Conservation (phyloP, 2,329 filamentous ascomycete species). For the Scleromitrula shiraiana region DNA sequence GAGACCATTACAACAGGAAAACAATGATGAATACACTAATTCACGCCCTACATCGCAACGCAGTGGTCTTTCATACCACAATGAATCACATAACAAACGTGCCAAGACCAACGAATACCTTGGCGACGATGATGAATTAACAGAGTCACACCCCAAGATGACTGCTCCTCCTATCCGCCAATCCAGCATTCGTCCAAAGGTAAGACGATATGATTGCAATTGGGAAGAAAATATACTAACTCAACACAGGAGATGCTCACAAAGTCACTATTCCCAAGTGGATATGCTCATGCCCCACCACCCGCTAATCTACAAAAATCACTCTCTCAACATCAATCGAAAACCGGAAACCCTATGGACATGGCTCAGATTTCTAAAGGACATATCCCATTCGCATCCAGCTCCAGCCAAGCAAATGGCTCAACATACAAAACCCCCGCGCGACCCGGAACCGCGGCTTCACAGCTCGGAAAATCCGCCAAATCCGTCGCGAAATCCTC, state of each 20-base stretch:
- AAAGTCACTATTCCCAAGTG: conserved; percentile 53
- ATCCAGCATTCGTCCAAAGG: conserved; percentile 51
- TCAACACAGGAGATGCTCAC: conserved; percentile 45
- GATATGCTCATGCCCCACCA: conserved; percentile 52
- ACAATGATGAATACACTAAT: conserved; percentile 45
- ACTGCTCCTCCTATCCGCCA: conserved; percentile 82
- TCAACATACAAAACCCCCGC: conserved; percentile 62
- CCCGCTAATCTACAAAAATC: conserved; percentile 39
- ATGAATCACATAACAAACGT: conserved; percentile 61
- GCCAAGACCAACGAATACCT: conserved; percentile 68
- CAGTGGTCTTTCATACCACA: conserved; percentile 52
- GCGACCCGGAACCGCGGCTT: conserved; percentile 38
- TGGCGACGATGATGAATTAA: conserved; percentile 54
- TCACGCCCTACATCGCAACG: conserved; percentile 41
- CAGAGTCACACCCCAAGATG: conserved; percentile 53
- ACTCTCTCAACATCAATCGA: conserved; percentile 57
- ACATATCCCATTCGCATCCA: conserved; percentile 82
- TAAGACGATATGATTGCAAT: conserved; percentile 27
- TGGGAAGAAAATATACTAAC: conserved; percentile 30
- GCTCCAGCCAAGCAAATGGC: conserved; percentile 45
- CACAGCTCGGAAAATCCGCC: conserved; percentile 43
- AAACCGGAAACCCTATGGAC: conserved; percentile 63
- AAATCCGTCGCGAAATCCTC: conserved; percentile 62
- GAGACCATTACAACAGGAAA: conserved; percentile 60
- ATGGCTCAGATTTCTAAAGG: conserved; percentile 83